phyloP scores from a whole-genome alignment of 106 monocot species.

The Gastrodia elata region DNA sequence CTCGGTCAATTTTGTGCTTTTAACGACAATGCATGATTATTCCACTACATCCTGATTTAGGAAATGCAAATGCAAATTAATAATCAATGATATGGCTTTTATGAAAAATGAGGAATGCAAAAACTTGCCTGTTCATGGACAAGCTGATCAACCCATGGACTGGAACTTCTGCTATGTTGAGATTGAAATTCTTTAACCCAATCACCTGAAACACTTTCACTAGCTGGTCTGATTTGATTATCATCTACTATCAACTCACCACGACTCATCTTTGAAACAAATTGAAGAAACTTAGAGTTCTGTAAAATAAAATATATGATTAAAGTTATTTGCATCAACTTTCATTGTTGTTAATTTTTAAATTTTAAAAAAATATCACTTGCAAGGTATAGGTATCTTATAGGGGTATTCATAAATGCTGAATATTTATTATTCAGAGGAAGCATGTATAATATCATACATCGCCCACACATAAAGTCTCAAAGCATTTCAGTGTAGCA shows the following conservation, averaged over 20 bases:
- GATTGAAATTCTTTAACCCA: constrained; percentile 90
- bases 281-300: constrained; percentile 99
- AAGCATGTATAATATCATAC: not conserved
- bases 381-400: not conserved
- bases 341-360: not conserved
- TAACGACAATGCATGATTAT: not conserved
- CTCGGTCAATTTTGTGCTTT: not conserved
- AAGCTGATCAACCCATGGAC: constrained; percentile 82
- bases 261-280: constrained; percentile 98
- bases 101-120: not conserved
- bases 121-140: constrained; percentile 43
- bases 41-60: not conserved
- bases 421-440: not conserved
- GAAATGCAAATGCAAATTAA: not conserved
- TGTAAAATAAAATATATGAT: constrained; percentile 14
- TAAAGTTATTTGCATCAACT: not conserved
- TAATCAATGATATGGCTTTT: not conserved
- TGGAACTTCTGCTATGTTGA: constrained; percentile 52
- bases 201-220: constrained; percentile 32
- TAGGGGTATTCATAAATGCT: not conserved
- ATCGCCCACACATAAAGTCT: not conserved
- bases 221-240: constrained; percentile 79
- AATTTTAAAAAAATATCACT: not conserved
- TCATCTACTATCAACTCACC: constrained; percentile 95
- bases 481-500: not conserved